Percentiles rank a stretch among this genome's conserved stretches.
phyloP scores from a whole-genome alignment of 768 basidiomycete species.

The Naganishia antarctica region DNA sequence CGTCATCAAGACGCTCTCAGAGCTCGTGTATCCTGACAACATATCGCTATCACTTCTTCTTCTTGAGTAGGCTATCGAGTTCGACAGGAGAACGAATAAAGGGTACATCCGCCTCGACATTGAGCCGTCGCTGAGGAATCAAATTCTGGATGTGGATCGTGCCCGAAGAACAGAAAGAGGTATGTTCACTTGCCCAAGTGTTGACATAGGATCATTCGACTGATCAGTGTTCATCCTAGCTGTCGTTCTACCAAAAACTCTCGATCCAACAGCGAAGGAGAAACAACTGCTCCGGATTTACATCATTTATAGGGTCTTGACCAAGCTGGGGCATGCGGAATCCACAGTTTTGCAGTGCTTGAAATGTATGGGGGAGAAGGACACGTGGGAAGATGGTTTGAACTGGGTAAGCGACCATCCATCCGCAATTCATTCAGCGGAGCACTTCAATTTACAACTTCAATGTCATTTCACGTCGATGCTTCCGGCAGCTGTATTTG shows the following conservation, averaged over 20 bases:
- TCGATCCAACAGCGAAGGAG: constrained; percentile 53
- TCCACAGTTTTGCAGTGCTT: constrained; percentile 69
- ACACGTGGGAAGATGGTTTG: constrained; percentile 65
- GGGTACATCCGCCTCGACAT: constrained; percentile 62
- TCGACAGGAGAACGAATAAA: constrained; percentile 69
- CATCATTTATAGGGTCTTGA: constrained; percentile 72
- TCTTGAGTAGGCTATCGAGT: constrained; percentile 63
- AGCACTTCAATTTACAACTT: too few species aligned
- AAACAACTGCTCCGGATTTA: constrained; percentile 67
- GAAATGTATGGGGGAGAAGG: constrained; percentile 55
- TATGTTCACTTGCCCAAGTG: constrained; percentile 24
- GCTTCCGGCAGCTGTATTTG: constrained; percentile 3
- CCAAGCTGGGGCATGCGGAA: constrained; percentile 70
- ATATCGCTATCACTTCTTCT: not conserved
- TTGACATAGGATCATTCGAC: too few species aligned
- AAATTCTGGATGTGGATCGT: constrained; percentile 53
- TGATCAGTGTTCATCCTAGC: not conserved
- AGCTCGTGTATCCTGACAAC: too few species aligned
- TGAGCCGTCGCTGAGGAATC: constrained; percentile 58
- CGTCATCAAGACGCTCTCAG: constrained; percentile 23
- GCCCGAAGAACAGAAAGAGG: constrained; percentile 13
- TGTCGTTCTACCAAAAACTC: constrained; percentile 27
- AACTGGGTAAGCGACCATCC: constrained; percentile 70
- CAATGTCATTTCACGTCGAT: too few species aligned
- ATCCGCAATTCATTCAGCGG: too few species aligned